phyloP scores from a whole-genome alignment of 2,329 filamentous ascomycete species.

The Cercospora zeae-maydis region DNA sequence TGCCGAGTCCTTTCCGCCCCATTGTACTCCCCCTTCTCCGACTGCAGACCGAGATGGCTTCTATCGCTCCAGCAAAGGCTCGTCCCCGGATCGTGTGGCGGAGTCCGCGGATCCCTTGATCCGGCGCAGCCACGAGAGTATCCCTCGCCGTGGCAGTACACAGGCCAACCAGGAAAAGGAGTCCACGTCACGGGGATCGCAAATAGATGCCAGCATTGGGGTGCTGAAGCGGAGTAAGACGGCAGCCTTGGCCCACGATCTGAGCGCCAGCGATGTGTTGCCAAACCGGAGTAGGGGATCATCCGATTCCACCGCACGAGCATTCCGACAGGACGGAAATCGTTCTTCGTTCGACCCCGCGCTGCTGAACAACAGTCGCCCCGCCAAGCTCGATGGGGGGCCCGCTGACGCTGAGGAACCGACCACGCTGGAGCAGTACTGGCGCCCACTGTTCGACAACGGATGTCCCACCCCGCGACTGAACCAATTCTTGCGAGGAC shows the following conservation, averaged over 20 bases:
- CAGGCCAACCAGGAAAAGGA: conserved; percentile 18
- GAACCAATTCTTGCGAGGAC: conserved; percentile 66
- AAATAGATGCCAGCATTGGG: conserved; percentile 14
- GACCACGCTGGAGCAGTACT: conserved; percentile 66
- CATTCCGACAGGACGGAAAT: neutral
- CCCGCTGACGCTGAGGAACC: conserved; percentile 41
- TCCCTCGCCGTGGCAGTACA: conserved; percentile 19
- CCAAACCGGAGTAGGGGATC: conserved; percentile 15
- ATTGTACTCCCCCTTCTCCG: conserved; percentile 57
- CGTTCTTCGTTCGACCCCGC: conserved; percentile 6
- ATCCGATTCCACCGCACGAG: conserved; percentile 11
- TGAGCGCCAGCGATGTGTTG: conserved; percentile 10
- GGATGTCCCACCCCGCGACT: conserved; percentile 66
- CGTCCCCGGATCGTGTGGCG: conserved; percentile 37
- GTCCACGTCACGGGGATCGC: conserved; percentile 24
- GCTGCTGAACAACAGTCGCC: neutral
- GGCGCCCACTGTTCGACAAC: conserved; percentile 70
- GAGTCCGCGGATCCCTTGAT: conserved; percentile 20
- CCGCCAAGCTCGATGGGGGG: conserved; percentile 13
- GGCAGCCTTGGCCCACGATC: conserved; percentile 6
- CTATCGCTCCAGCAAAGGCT: conserved; percentile 29
- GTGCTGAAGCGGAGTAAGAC: conserved; percentile 22
- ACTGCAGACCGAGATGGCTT: conserved; percentile 16
- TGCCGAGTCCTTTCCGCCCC: conserved; percentile 47
- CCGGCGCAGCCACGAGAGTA: conserved; percentile 22